These are phyloP conservation scores for Xerocomus brunneocitrinus DNA, from an alignment of 768 basidiomycete species.

Conservation along the genomic window DNA sequence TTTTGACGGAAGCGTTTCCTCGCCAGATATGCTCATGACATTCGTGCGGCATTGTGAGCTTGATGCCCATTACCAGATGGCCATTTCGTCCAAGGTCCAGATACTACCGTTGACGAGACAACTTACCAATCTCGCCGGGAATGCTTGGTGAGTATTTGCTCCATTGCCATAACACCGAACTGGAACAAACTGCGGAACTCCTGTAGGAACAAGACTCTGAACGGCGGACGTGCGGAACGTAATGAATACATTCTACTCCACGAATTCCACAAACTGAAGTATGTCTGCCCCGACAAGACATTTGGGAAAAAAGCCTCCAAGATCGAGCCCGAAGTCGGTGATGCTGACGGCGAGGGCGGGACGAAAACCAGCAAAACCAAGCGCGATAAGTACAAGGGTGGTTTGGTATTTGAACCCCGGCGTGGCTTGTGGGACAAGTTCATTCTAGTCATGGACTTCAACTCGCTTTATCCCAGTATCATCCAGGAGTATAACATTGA, in stretches of 20 bases:
- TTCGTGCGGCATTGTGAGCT: slow-evolving; percentile 94
- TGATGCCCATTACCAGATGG: slow-evolving; percentile 97
- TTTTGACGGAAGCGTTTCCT: slow-evolving; percentile 77
- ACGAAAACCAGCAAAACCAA: slow-evolving; percentile 57
- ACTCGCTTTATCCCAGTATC: slow-evolving; percentile 97
- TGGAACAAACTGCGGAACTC: not conserved
- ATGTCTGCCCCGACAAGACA: slow-evolving; percentile 92
- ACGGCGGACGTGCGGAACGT: slow-evolving; percentile 95
- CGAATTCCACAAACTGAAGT: slow-evolving; percentile 94
- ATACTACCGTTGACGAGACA: slow-evolving; percentile 90
- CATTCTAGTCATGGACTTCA: slow-evolving; percentile 99
- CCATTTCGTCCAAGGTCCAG: slow-evolving; percentile 90
- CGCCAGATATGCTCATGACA: slow-evolving; percentile 72
- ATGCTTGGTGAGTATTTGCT: slow-evolving; percentile 70
- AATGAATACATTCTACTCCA: slow-evolving; percentile 99
- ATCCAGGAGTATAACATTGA: slow-evolving; percentile 99
- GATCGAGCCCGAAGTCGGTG: slow-evolving; percentile 48
- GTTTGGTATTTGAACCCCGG: slow-evolving; percentile 95
- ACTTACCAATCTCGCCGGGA: slow-evolving; percentile 92
- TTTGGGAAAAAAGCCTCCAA: slow-evolving; percentile 71
- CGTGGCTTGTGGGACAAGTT: slow-evolving; percentile 94
- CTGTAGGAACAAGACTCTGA: slow-evolving; percentile 90
- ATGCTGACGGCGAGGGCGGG: slow-evolving; percentile 46
- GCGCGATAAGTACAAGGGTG: slow-evolving; percentile 97
- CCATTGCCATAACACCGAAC: not conserved